Evolutionary conservation across 2,329 filamentous ascomycete genomes (phyloP), one percentile per base, ranked within the genome.

Genomic region (Tolypocladium nubicola): DNA sequence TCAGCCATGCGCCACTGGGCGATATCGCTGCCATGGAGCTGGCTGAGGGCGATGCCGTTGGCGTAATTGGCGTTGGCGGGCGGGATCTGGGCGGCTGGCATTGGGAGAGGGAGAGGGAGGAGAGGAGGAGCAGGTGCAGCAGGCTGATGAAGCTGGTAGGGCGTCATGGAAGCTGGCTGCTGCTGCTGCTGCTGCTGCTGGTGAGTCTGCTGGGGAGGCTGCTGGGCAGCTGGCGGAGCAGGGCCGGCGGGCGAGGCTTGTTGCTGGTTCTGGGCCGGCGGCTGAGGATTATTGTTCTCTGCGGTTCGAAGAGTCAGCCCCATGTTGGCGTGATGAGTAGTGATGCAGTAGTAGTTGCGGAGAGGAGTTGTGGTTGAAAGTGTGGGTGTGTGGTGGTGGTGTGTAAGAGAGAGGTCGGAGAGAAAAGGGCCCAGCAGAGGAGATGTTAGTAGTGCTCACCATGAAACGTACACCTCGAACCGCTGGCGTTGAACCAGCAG

Each of bases 401-500:
- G 41, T 23, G 39, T 35, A 11, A 35, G 35, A 39, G 5, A 41
- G n/a, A 38, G 35, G 30, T 21, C 9, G 35, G n/a, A 45, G 16
- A 33, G 35, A n/a, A 35, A 39, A 54, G 16, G 39, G 19, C 35
- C 21, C 35, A 41, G 37, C 19, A 16, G 16, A 52, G 33, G 13
- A 52, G 26, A 23, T 21, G 49, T n/a, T 41, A 16, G 10, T 39
- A 66, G 10, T 39, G 66, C 77, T 61, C 70, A 83, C 81, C 80
- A 59, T 84, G 82, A 64, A 83, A 84, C 16, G 80, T 83, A 60
- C 82, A 85, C 54, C 81, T 71, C 11, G 79, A 76, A 11, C 81
- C 81, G 54, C 80, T 83, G 9, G 81, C 81, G 57, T 85, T 85
- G 67, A 81, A 84, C 81, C 82, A 84, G 66, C 82, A 85, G 64